Evolutionary conservation across 1,139 yeast species (phyloP).

Genomic region (Candida tetrigidarum): DNA sequence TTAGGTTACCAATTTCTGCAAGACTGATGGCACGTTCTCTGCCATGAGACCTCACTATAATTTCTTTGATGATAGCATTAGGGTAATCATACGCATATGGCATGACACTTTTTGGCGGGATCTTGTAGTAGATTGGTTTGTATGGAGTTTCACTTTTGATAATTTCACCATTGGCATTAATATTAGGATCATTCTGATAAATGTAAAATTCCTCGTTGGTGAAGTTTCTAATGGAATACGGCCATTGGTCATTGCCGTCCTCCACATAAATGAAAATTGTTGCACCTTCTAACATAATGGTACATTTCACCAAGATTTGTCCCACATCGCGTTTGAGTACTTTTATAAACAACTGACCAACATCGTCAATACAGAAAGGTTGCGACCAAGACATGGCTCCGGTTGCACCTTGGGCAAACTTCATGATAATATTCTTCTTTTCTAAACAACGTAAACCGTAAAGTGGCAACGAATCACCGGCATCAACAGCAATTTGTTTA

Average conservation of each 20-base stretch:
- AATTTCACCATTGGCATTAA: slow-evolving; percentile 72
- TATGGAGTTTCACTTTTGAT: slow-evolving; percentile 53
- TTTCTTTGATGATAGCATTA: slow-evolving; percentile 82
- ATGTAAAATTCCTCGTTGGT: slow-evolving; percentile 83
- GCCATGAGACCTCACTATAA: slow-evolving; percentile 72
- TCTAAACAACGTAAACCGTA: slow-evolving; percentile 58
- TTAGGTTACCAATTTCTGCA: slow-evolving; percentile 90
- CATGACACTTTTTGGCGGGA: slow-evolving; percentile 94
- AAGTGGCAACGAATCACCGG: slow-evolving; percentile 62
- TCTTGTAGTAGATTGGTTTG: slow-evolving; percentile 73
- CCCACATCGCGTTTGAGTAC: slow-evolving; percentile 65
- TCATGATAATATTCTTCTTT: slow-evolving; percentile 58
- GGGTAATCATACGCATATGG: slow-evolving; percentile 99
- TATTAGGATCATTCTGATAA: slow-evolving; percentile 83
- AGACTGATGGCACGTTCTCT: slow-evolving; percentile 80
- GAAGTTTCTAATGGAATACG: slow-evolving; percentile 87
- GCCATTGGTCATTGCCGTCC: slow-evolving; percentile 85
- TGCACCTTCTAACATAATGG: slow-evolving; percentile 76
- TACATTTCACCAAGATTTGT: slow-evolving; percentile 72
- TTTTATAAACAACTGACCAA: slow-evolving; percentile 81
- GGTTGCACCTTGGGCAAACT: slow-evolving; percentile 61
- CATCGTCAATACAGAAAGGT: slow-evolving; percentile 80
- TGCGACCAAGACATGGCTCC: slow-evolving; percentile 73
- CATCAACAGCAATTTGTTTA: slow-evolving; percentile 44
- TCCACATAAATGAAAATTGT: slow-evolving; percentile 77